Evolutionary conservation across 2,329 filamentous ascomycete genomes (phyloP), one percentile per base, ranked within the genome.

Genomic region (Ambrosiella beaveri): DNA sequence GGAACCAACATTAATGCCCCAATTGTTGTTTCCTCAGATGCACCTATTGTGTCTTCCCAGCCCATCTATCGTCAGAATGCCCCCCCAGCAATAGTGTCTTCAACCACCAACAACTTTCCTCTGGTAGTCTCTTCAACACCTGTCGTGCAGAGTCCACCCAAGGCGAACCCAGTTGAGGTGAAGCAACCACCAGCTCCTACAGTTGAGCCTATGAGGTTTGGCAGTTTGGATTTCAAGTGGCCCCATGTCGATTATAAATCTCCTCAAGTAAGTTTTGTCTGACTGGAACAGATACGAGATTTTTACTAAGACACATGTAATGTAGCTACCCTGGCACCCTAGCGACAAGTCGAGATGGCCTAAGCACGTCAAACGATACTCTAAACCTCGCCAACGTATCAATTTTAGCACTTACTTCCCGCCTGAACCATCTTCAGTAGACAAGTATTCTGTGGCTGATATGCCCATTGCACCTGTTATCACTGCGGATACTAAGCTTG

Each of bases 41-140:
- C 60, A 9, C 44, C 53, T 27, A 50, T 60, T 17, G 59, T 60
- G n/a, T 60, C 59, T 36, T 60, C 59, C 39, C 59, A 60, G 50
- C 45, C 51, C 13, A 54, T 54, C 37, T 55, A 41, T 15, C 41
- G 54, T 4, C 51, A 44, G n/a, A 49, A 56, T n/a, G 50, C 41
- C 38, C 59, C 59, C 19, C 49, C 59, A 17, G 56, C 58, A 40
- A 51, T 38, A 35, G 56, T 57, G 36, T 38, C 52, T 15, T 50
- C 59, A 36, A 27, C 58, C 38, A 35, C 53, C 19, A 39, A 40
- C 50, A 27, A 49, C 27, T 45, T 44, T 15, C 36, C 44, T 36
- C 49, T 50, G 27, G 55, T 57, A n/a, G 11, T 51, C 27, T 35
- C 35, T 38, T 49, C 59, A 54, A 50, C 44, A n/a, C 39, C 19